Evolutionary conservation across 2,329 filamentous ascomycete genomes (phyloP).

Genomic region (Fusarium longipes): DNA sequence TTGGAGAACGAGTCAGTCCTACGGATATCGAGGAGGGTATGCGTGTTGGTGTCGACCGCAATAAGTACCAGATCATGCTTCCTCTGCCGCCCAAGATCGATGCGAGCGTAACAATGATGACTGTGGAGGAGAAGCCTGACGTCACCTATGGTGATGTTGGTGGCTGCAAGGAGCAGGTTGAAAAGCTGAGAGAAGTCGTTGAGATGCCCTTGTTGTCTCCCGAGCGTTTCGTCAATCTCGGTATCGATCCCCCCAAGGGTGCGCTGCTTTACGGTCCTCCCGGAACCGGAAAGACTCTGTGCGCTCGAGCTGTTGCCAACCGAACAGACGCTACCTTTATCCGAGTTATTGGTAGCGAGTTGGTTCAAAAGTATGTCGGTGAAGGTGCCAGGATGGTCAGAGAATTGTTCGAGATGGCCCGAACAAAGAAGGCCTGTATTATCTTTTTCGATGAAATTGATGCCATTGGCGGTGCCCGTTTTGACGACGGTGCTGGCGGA

Average conservation of each 20-base stretch:
- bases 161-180: slow-evolving; percentile 99
- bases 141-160: slow-evolving; percentile 99
- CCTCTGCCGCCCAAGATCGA: slow-evolving; percentile 98
- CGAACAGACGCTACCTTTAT: slow-evolving; percentile 99
- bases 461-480: slow-evolving; percentile 93
- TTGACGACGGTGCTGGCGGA: slow-evolving; percentile 94
- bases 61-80: slow-evolving; percentile 99
- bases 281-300: slow-evolving; percentile 98
- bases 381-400: slow-evolving; percentile 98
- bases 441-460: slow-evolving; percentile 98
- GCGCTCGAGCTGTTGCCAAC: slow-evolving; percentile 96
- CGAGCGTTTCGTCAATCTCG: slow-evolving; percentile 97
- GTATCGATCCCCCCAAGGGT: slow-evolving; percentile 98
- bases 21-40: slow-evolving; percentile 99
- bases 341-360: slow-evolving; percentile 95
- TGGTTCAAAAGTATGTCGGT: slow-evolving; percentile 99
- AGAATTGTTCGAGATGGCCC: slow-evolving; percentile 98
- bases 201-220: slow-evolving; percentile 98
- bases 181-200: slow-evolving; percentile 98
- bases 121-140: slow-evolving; percentile 98
- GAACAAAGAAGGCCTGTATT: slow-evolving; percentile 99
- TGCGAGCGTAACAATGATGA: slow-evolving; percentile 99
- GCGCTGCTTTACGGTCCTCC: slow-evolving; percentile 96
- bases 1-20: slow-evolving; percentile 94
- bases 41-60: slow-evolving; percentile 97